Evolutionary conservation across 768 basidiomycete species (phyloP).

Genomic region (Lactifluus hygrophoroides): DNA sequence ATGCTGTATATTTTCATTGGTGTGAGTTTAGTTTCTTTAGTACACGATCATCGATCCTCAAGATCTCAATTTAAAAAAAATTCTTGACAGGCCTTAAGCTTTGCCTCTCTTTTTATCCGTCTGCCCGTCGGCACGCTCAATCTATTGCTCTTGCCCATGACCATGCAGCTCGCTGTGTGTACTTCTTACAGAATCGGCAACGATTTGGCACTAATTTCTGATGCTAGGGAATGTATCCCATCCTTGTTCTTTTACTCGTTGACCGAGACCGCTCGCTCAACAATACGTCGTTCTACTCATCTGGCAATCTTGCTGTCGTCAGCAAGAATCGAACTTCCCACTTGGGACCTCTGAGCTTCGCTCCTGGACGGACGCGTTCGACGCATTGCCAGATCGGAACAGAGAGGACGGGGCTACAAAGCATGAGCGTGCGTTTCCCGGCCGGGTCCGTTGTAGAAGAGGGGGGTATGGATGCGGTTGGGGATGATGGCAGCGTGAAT

Average conservation of each 20-base stretch:
- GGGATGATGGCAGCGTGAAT: no score
- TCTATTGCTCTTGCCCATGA: neutral
- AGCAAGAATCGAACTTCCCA: no score
- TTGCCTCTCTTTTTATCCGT: neutral
- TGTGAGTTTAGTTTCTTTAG: neutral
- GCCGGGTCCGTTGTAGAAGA: no score
- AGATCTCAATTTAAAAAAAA: no score
- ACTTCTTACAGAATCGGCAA: neutral
- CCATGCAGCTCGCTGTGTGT: slow-evolving; percentile 1
- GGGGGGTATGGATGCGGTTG: no score
- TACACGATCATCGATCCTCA: neutral
- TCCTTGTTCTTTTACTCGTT: neutral
- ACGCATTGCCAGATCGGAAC: no score
- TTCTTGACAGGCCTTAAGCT: neutral
- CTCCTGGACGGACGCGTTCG: no score
- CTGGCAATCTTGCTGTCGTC: no score
- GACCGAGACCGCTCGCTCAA: neutral
- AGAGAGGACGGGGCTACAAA: no score
- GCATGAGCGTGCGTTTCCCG: no score
- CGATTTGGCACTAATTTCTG: neutral
- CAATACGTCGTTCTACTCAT: neutral
- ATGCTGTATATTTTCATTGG: neutral
- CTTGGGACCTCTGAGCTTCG: no score
- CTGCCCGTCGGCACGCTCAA: neutral
- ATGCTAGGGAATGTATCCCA: slow-evolving; percentile 2